Percentiles rank a stretch among this genome's conserved stretches.
Conservation (phyloP, 2,329 filamentous ascomycete species). For the Alternaria longipes region DNA sequence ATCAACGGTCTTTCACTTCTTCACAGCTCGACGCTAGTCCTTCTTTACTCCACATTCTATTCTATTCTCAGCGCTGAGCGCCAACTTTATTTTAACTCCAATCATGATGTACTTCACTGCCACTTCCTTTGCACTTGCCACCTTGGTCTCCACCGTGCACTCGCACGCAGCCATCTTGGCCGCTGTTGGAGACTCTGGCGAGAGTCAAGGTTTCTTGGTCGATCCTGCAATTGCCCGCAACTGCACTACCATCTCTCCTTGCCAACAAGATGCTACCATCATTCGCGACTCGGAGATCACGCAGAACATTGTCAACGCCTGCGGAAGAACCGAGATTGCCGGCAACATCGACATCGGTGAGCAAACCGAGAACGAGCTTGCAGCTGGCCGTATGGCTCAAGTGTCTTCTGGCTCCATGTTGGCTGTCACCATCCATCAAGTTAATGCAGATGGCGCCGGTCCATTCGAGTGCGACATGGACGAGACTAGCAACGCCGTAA, state of each 20-base stretch:
- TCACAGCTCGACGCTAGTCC: slow-evolving; percentile 19
- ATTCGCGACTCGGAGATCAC: slow-evolving; percentile 49
- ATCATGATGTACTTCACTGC: slow-evolving; percentile 38
- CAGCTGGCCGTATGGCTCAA: slow-evolving; percentile 41
- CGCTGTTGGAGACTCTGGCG: slow-evolving; percentile 40
- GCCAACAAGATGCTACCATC: slow-evolving; percentile 51
- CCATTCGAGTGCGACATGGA: slow-evolving; percentile 73
- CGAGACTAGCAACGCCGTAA: slow-evolving; percentile 59
- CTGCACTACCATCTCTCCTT: slow-evolving; percentile 50
- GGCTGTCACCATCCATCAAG: slow-evolving; percentile 60
- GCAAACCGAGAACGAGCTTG: slow-evolving; percentile 50
- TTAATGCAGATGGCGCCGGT: slow-evolving; percentile 72
- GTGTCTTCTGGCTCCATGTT: slow-evolving; percentile 39
- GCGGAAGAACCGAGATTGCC: slow-evolving; percentile 48
- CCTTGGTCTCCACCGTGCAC: slow-evolving; percentile 39
- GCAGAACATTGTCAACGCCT: slow-evolving; percentile 51
- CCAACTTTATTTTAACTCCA: slow-evolving; percentile 19
- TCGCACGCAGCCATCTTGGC: slow-evolving; percentile 45
- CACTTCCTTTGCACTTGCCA: slow-evolving; percentile 42
- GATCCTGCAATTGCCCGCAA: slow-evolving; percentile 48
- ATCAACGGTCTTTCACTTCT: slow-evolving; percentile 17
- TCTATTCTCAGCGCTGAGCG: slow-evolving; percentile 42
- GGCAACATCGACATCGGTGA: slow-evolving; percentile 53
- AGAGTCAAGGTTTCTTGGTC: slow-evolving; percentile 47
- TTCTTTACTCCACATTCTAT: slow-evolving; percentile 30